A percentile compares a stretch with the other conserved stretches of the same genome.
Evolutionary conservation across 2,329 filamentous ascomycete species (phyloP).

Genomic region (Trichoderma koningii): DNA sequence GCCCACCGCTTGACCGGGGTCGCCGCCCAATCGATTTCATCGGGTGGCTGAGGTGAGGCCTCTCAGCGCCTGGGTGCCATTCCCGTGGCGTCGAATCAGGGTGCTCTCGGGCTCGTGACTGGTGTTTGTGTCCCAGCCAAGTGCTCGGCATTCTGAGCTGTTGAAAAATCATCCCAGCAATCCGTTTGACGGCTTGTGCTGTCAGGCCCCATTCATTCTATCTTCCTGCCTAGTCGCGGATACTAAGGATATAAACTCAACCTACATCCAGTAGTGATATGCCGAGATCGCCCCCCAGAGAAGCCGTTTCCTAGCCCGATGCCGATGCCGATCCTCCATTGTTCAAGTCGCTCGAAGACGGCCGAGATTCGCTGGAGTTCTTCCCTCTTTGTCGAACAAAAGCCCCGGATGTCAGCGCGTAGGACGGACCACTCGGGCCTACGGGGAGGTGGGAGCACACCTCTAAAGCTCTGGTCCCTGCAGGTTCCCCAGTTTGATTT

Average conservation of each 20-base stretch:
- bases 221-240: too few relatives aligned
- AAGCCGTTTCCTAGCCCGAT: conserved; percentile 3
- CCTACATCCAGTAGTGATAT: neutral
- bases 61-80: neutral
- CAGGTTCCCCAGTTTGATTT: neutral
- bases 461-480: neutral
- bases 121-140: neutral
- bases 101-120: neutral
- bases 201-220: too few relatives aligned
- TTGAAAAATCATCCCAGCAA: too few relatives aligned
- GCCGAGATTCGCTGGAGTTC: neutral
- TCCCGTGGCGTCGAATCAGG: neutral
- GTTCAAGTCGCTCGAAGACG: neutral
- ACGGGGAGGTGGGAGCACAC: conserved; percentile 1
- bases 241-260: too few relatives aligned
- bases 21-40: neutral
- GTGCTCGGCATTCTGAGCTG: too few relatives aligned
- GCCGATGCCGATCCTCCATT: conserved; percentile 13
- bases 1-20: conserved; percentile 6
- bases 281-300: neutral
- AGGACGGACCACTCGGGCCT: neutral
- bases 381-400: neutral
- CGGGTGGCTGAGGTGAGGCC: conserved; percentile 21
- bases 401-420: neutral
- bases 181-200: too few relatives aligned